Evolutionary conservation across 2,329 filamentous ascomycete genomes (phyloP).

Genomic region (Scedosporium apiospermum): DNA sequence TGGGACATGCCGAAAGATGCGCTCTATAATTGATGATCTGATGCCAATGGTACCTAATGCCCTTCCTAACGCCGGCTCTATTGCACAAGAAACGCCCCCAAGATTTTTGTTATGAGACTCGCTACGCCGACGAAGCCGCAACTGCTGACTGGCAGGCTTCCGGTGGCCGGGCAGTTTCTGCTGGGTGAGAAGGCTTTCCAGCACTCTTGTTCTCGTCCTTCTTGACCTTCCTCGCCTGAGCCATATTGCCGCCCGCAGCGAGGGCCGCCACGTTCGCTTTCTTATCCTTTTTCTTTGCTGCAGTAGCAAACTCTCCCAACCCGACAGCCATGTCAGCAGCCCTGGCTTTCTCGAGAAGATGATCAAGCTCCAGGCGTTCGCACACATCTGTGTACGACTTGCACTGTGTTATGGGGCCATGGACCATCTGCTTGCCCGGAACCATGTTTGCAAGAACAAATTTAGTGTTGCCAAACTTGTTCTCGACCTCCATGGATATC

Average conservation of each 20-base stretch:
- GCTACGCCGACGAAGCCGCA: constrained; percentile 1
- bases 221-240: constrained; percentile 23
- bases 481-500: constrained; percentile 66
- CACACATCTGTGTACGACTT: constrained; percentile 67
- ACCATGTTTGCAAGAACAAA: constrained; percentile 80
- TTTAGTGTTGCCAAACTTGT: constrained; percentile 88
- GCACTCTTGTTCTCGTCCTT: constrained; percentile 18
- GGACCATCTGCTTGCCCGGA: constrained; percentile 60
- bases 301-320: constrained; percentile 38
- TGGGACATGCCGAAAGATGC: not conserved
- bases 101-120: no score
- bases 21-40: no score
- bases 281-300: constrained; percentile 19
- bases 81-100: no score
- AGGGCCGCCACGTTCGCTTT: constrained; percentile 29
- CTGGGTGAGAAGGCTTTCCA: not conserved
- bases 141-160: not conserved
- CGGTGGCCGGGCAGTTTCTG: not conserved
- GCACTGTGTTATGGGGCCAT: constrained; percentile 50
- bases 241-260: constrained; percentile 38
- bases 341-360: constrained; percentile 53
- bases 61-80: no score
- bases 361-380: constrained; percentile 52
- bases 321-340: constrained; percentile 56
- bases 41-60: no score